Evolutionary conservation across 164 flowering plant species (phyloP), one percentile per base, ranked within the genome.

Genomic region (Vitis cinerea): DNA sequence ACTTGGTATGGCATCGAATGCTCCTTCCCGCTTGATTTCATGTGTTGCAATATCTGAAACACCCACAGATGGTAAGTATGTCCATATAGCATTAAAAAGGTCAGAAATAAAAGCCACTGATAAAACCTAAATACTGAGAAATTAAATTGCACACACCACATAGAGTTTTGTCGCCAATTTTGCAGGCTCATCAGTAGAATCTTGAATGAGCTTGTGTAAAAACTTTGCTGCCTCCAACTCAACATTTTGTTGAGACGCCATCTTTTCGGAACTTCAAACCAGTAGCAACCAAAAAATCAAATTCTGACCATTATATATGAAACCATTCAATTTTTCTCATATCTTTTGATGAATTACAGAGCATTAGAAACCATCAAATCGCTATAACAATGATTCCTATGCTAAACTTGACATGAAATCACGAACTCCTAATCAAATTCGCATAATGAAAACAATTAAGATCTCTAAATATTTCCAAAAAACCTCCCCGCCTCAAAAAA

Each of bases 1-100:
- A 93, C 99, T 90, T 93, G 98, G 83, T 89, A 96, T 0, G 99
- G 98, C 91, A 93, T 85, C 19, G 99, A 89, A 72, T 93, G 90
- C 74, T 93, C 98, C 78, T 96, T 96, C 70, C 99, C 99, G 74
- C 98, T 93, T 61, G 88, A 66, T 75, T 85, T 89, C 99, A 96
- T 96, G 70, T 96, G 99, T 69, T 93, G 97, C 78, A 92, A 79
- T 76, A 96, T 96, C 99, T 93, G 82, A 74, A 72, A 63, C 47
- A 49, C 55, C 2, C 52, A 71, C 44, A 52, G 0, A 57, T 13
- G 29, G 68, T 66, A 64, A 54, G 63, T 9, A 47, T 23, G 64
- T 48, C 13, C 8, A 37, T 29, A 31, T 0, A 8, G 2, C 7
- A 10, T 47, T 52, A 66, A 30, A 66, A 57, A 37, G 44, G 17